phyloP scores from a whole-genome alignment of 345 rosid species.

The Boechera retrofracta region DNA sequence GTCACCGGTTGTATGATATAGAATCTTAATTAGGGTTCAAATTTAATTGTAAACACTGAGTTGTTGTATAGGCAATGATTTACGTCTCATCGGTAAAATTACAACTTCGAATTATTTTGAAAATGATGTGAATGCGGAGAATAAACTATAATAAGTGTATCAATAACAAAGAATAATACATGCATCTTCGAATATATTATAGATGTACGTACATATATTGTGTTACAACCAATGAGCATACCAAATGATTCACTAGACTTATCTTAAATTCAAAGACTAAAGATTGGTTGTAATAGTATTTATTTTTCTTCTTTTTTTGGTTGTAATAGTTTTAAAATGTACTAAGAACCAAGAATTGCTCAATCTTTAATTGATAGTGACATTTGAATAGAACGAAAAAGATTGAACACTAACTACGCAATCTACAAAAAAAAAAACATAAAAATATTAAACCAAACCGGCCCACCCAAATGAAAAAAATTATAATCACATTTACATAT shows the following conservation, averaged over 20 bases:
- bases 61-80: not conserved
- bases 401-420: constrained; percentile 41
- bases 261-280: constrained; percentile 11
- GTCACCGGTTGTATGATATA: not conserved
- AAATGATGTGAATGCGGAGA: too few species aligned
- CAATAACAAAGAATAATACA: too few species aligned
- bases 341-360: not conserved
- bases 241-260: not conserved
- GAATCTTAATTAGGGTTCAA: not conserved
- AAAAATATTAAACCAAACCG: constrained; percentile 15
- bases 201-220: too few species aligned
- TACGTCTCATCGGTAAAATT: not conserved
- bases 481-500: not conserved
- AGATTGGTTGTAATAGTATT: constrained; percentile 24
- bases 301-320: not conserved
- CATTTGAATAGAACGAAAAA: constrained; percentile 41
- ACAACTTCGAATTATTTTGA: too few species aligned
- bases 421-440: not conserved
- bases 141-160: too few species aligned
- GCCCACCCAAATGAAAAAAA: constrained; percentile 14
- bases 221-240: not conserved
- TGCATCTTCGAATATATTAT: too few species aligned
- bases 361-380: constrained; percentile 25
- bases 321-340: not conserved
- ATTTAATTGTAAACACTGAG: too few species aligned